These are phyloP conservation scores for Akanthomyces uredinophilus DNA, from an alignment of 2,329 filamentous ascomycete genomes.

Conservation along the genomic window DNA sequence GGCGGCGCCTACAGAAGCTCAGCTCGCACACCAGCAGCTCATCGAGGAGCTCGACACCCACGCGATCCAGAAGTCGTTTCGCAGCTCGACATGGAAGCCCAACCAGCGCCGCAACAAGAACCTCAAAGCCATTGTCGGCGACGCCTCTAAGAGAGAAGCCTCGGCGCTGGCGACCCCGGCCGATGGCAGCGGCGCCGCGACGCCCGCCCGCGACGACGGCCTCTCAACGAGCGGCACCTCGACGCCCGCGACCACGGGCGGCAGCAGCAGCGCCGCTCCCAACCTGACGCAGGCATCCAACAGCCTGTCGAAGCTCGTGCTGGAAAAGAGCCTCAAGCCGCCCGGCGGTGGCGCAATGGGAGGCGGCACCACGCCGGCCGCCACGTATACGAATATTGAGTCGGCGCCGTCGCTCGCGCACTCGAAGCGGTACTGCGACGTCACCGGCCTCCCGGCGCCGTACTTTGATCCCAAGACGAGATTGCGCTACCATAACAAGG, in stretches of 20 bases:
- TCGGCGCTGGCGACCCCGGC: constrained; percentile 75
- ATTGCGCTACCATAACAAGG: constrained; percentile 85
- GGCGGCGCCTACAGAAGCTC: constrained; percentile 63
- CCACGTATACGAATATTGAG: constrained; percentile 96
- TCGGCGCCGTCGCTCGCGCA: constrained; percentile 83
- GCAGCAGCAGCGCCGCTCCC: constrained; percentile 41
- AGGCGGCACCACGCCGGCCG: constrained; percentile 52
- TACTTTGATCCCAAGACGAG: constrained; percentile 95
- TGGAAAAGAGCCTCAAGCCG: constrained; percentile 68
- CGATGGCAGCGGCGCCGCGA: constrained; percentile 69
- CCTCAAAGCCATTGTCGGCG: constrained; percentile 90
- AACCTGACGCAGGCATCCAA: constrained; percentile 88
- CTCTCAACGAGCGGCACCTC: constrained; percentile 54
- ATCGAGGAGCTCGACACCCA: constrained; percentile 91
- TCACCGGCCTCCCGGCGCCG: constrained; percentile 85
- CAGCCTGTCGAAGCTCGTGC: constrained; percentile 78
- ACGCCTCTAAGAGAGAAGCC: constrained; percentile 84
- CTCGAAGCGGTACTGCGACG: constrained; percentile 87
- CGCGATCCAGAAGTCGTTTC: constrained; percentile 80
- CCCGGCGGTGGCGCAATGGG: constrained; percentile 22
- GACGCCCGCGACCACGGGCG: constrained; percentile 53
- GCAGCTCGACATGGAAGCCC: constrained; percentile 84
- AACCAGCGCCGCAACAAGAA: constrained; percentile 98
- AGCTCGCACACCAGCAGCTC: constrained; percentile 78
- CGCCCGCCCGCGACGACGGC: constrained; percentile 50